Conservation (phyloP, 106 monocot species). For the Dendrobium catenatum region DNA sequence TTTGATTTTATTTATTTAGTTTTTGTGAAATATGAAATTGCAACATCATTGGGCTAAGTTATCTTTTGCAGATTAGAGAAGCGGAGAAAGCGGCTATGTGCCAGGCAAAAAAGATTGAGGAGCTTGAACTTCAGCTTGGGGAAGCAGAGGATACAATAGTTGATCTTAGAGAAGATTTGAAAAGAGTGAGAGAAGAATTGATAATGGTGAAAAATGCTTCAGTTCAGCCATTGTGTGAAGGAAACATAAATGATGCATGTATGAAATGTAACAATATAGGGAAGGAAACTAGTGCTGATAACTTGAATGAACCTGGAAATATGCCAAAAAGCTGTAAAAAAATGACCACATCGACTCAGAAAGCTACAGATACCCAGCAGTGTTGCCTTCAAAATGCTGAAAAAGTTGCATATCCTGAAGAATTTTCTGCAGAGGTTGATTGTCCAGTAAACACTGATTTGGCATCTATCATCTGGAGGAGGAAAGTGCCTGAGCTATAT, state of each 20-base stretch:
- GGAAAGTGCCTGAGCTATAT: constrained; percentile 47
- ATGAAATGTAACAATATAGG: neutral
- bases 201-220: constrained; percentile 6
- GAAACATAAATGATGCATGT: constrained; percentile 2
- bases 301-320: constrained; percentile 3
- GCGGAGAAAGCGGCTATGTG: constrained; percentile 4
- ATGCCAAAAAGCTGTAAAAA: neutral
- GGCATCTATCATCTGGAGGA: constrained; percentile 47
- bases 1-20: neutral
- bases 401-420: constrained; percentile 11
- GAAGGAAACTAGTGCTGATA: neutral
- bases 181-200: constrained; percentile 16
- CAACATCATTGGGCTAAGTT: constrained; percentile 1
- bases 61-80: constrained; percentile 20
- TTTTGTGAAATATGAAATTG: neutral
- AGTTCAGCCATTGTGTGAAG: constrained; percentile 10
- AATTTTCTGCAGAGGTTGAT: constrained; percentile 12
- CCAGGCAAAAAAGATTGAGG: constrained; percentile 18
- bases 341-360: neutral
- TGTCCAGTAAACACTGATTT: constrained; percentile 30
- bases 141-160: constrained; percentile 20
- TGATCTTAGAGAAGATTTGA: constrained; percentile 18
- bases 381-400: constrained; percentile 6
- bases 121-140: constrained; percentile 21
- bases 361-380: neutral